Base-by-base conservation (phyloP, 495 filamentous ascomycete genomes). In the Corynascus novoguineensis region DNA sequence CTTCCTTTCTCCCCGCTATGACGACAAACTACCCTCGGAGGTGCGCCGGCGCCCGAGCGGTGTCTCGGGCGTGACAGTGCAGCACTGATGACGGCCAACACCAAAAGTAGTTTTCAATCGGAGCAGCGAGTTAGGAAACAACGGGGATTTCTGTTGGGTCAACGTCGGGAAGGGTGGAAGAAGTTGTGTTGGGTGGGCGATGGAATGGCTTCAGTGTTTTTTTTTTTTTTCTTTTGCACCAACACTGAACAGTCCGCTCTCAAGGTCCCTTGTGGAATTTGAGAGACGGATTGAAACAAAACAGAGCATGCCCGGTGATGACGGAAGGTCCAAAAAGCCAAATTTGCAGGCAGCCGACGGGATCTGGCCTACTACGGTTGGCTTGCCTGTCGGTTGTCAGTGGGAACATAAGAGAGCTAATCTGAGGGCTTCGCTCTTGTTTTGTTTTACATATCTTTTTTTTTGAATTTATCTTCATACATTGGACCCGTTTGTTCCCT, bases 321-420 rank as follows among this genome's bases (percentile, higher is more conserved):
- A 82, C 68, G 64, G 15, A 76, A 76, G 54, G 73, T 73, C 77
- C 78, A 80, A 79, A 80, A 82, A 81, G 78, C 79, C 79, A 81
- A 81, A 82, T 78, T 81, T 81, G 79, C 74, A 82, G 78, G 67
- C 76, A 81, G 70, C 78, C 59, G 67, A 72, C 65, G 61, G 61
- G 62, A 53, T 53, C 47, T 52, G 32, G 31, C 24, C 27, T 50
- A 50, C 37, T 25, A 42, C n/a, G 47, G 60, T 42, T 12, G 48
- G 17, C 46, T 34, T 41, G 45, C 53, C 48, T 55, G 59, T 69
- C 68, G 64, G 79, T 81, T 81, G 70, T 68, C 77, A 40, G 62
- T 82, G 79, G 78, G 78, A 81, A 82, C 78, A 55, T 41, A 71
- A 72, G 79, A 82, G 78, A 82, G 78, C 78, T 82, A 73, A 81